phyloP scores from a whole-genome alignment of 2,329 filamentous ascomycete genomes.

The Pseudonectria foliicola region DNA sequence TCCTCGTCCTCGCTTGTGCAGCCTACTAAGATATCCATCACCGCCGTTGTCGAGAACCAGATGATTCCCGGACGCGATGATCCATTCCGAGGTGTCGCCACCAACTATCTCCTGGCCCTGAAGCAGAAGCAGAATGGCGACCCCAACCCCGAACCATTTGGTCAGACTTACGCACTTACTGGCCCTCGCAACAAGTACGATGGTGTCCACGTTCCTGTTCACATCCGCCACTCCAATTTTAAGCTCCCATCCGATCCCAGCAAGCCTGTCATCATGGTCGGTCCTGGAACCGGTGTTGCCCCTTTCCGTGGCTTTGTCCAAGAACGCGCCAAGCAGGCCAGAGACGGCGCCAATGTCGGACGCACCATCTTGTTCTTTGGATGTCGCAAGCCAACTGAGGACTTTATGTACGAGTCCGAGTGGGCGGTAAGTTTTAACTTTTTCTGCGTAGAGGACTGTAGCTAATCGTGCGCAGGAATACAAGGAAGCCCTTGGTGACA shows the following conservation, averaged over 20 bases:
- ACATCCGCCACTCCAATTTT: constrained; percentile 97
- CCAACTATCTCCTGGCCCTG: constrained; percentile 90
- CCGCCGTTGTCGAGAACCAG: constrained; percentile 85
- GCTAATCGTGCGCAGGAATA: constrained; percentile 56
- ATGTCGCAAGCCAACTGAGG: constrained; percentile 79
- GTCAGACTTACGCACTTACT: constrained; percentile 75
- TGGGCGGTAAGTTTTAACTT: constrained; percentile 67
- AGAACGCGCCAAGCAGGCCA: constrained; percentile 78
- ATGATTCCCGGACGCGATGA: constrained; percentile 71
- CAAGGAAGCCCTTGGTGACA: constrained; percentile 75
- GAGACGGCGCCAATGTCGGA: constrained; percentile 74
- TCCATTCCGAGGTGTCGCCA: constrained; percentile 84
- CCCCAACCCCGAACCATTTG: constrained; percentile 71
- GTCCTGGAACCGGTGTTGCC: constrained; percentile 91
- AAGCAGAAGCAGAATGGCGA: constrained; percentile 97
- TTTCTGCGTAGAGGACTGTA: not conserved
- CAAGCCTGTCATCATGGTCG: constrained; percentile 93
- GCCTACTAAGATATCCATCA: constrained; percentile 91
- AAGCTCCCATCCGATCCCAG: constrained; percentile 93
- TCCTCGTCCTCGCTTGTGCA: constrained; percentile 94
- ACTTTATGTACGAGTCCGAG: constrained; percentile 87
- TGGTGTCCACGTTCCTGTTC: constrained; percentile 88
- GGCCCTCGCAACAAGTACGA: constrained; percentile 97
- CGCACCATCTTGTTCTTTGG: constrained; percentile 91
- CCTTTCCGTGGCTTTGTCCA: constrained; percentile 95